Conservation (phyloP, 2,329 filamentous ascomycete species). For the Alternaria sp. region DNA sequence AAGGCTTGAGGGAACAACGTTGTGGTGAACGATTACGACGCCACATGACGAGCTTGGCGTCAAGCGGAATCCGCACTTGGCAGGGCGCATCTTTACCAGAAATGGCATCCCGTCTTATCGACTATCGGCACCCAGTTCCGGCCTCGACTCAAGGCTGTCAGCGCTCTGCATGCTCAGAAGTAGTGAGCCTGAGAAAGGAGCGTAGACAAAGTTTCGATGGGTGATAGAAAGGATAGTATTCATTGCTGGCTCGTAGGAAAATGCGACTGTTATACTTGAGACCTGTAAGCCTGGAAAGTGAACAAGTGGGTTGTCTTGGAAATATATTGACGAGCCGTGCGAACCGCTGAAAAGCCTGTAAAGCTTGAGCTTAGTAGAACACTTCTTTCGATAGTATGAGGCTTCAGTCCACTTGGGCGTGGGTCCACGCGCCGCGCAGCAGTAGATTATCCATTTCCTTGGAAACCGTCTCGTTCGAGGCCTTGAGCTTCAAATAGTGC, state of each 20-base stretch:
- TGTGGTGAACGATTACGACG: conserved; percentile 9
- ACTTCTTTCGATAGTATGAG: background rate
- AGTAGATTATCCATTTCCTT: background rate
- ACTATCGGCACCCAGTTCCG: conserved; percentile 11
- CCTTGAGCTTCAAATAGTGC: conserved; percentile 34
- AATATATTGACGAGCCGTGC: background rate
- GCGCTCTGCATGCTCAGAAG: background rate
- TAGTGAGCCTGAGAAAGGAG: background rate
- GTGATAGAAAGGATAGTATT: background rate
- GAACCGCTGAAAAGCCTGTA: background rate
- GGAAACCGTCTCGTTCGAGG: conserved; percentile 1
- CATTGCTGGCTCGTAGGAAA: background rate
- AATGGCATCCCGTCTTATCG: conserved; percentile 9
- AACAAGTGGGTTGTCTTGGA: background rate
- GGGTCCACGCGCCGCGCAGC: conserved; percentile 1
- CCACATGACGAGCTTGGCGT: conserved; percentile 13
- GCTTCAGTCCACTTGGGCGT: conserved; percentile 5
- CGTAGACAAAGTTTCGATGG: background rate
- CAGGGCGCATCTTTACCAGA: conserved; percentile 11
- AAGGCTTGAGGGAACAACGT: background rate
- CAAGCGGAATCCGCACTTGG: conserved; percentile 19
- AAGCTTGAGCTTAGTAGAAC: background rate
- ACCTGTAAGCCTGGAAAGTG: background rate
- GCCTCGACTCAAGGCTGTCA: background rate
- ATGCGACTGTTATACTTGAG: background rate